Base-by-base conservation (phyloP, 2,329 filamentous ascomycete species). In the Neoascochyta sp. region DNA sequence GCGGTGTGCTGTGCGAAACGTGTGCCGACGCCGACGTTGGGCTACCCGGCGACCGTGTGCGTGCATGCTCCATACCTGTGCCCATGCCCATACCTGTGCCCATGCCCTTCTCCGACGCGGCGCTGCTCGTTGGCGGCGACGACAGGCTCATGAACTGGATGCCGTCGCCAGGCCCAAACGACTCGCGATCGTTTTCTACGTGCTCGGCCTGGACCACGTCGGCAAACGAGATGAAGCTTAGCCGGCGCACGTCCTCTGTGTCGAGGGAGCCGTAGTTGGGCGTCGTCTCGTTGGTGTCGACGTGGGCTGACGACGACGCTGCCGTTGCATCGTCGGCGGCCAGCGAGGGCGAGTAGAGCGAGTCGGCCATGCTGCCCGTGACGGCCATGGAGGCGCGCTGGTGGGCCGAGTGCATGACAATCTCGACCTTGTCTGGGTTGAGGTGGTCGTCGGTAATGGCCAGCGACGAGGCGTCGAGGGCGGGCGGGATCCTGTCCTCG, bases 211-310 rank as follows among this genome's bases (percentile, higher is more conserved):
- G 87, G 22, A 96, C 87, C 7, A 96, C 87, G 53, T 96, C 90
- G 39, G 90, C 89, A 63, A 96, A 96, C 6, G 88, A 95, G 57
- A 96, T 94, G 67, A 96, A 96, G 60, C 85, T 92, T 41, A 96
- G 67, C 13, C 90, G 80, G 24, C 86, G 81, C 11, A 93, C 77
- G 52, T 95, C 89, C 25, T 78, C 74, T 21, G 74, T 76, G 52
- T 95, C 88, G 39, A 90, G 69, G 24, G 81, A 79, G 17, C 82
- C 86, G 60, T 90, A 90, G 56, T 78, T 78, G 15, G 72, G 71
- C 45, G 90, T 84, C n/a, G 47, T 29, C 13, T 62, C 57, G n/a
- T 43, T 35, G 14, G 49, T 36, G 14, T 57, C 55, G 11, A 45
- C 23, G 34, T 52, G 48, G 33, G 42, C 47, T 11, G 43, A 52